Evolutionary conservation across 352 stramenopile genomes (phyloP).

Genomic region (Phytophthora ramorum): DNA sequence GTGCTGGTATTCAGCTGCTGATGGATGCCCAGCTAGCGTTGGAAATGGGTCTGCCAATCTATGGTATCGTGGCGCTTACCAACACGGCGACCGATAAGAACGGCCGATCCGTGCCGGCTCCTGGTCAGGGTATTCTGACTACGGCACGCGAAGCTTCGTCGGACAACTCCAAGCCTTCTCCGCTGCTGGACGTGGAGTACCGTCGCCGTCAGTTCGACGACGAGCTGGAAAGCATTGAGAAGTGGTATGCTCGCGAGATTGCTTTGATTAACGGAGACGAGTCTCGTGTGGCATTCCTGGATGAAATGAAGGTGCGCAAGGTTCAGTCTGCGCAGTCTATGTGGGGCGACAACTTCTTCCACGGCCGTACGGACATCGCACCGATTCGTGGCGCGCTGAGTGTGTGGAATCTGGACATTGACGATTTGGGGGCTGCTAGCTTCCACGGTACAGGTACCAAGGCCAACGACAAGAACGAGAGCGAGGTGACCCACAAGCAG

Average conservation of each 20-base stretch:
- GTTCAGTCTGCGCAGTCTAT: constrained; percentile 59
- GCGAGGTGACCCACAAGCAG: constrained; percentile 88
- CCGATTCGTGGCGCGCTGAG: constrained; percentile 73
- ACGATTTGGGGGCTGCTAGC: constrained; percentile 78
- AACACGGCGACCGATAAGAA: constrained; percentile 92
- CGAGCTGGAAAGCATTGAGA: constrained; percentile 75
- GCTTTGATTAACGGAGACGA: constrained; percentile 44
- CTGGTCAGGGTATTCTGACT: constrained; percentile 88
- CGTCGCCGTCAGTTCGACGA: constrained; percentile 79
- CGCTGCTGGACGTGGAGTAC: constrained; percentile 75
- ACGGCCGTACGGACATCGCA: constrained; percentile 57
- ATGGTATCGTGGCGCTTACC: constrained; percentile 81
- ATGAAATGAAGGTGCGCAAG: constrained; percentile 67
- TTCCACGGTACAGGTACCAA: constrained; percentile 86
- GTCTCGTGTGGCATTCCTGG: constrained; percentile 48
- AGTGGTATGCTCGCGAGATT: constrained; percentile 75
- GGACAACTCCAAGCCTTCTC: constrained; percentile 40
- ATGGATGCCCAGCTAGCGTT: constrained; percentile 90
- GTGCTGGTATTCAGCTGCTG: constrained; percentile 87
- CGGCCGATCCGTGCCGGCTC: constrained; percentile 71
- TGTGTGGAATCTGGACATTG: constrained; percentile 53
- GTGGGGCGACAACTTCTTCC: constrained; percentile 74
- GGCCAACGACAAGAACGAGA: constrained; percentile 90
- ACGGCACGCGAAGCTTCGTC: constrained; percentile 67
- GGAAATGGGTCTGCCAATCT: constrained; percentile 90